Evolutionary conservation across 768 basidiomycete genomes (phyloP).

Genomic region (Pluteus cervinus): DNA sequence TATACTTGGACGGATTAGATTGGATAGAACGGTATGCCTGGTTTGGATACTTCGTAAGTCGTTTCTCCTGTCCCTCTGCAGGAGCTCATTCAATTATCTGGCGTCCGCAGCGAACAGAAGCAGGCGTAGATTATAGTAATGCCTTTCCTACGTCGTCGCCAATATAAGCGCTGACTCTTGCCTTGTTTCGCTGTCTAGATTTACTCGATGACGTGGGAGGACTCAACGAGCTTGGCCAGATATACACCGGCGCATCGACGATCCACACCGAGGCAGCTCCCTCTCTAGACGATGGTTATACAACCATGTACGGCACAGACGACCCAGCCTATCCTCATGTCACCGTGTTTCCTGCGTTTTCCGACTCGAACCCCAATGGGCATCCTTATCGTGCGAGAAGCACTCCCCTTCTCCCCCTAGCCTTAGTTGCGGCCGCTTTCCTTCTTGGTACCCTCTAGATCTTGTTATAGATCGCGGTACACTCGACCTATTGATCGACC

Average conservation of each 20-base stretch:
- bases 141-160: not conserved
- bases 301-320: constrained; percentile 30
- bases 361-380: too few species aligned
- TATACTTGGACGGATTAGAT: constrained; percentile 46
- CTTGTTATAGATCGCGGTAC: too few species aligned
- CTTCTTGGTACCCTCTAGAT: too few species aligned
- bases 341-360: constrained; percentile 27
- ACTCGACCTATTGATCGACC: too few species aligned
- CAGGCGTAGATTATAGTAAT: constrained; percentile 37
- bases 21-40: constrained; percentile 62
- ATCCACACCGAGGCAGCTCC: constrained; percentile 31
- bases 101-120: constrained; percentile 31
- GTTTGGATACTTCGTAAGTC: constrained; percentile 49
- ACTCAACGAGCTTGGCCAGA: constrained; percentile 37
- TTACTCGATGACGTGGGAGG: constrained; percentile 37
- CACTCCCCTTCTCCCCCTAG: too few species aligned
- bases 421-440: too few species aligned
- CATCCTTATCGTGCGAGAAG: too few species aligned
- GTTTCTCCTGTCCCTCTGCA: constrained; percentile 2
- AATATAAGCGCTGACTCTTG: constrained; percentile 2
- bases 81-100: constrained; percentile 2
- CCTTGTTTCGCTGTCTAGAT: constrained; percentile 20
- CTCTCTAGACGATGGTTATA: constrained; percentile 19
- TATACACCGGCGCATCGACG: constrained; percentile 41
- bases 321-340: constrained; percentile 28